Conservation (phyloP, 768 basidiomycete species). For the Pisolithus marmoratus region DNA sequence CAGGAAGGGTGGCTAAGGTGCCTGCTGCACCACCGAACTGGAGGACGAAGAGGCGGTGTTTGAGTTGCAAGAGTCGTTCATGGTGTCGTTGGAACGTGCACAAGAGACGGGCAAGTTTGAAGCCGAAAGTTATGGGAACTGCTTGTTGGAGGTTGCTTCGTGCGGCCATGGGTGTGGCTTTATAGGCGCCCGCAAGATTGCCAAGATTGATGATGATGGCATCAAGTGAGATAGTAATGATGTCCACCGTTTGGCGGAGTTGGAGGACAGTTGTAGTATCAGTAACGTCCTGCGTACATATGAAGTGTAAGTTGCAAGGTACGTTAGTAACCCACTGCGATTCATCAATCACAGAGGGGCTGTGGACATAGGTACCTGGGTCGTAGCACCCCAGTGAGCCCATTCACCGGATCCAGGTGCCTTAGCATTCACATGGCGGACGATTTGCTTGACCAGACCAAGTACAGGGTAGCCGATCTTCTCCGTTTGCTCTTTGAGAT, state of each 20-base stretch:
- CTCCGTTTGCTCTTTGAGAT: conserved; percentile 35
- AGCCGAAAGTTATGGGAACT: conserved; percentile 43
- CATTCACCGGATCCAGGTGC: conserved; percentile 38
- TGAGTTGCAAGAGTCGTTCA: conserved; percentile 32
- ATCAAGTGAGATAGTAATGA: conserved; percentile 26
- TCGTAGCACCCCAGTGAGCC: conserved; percentile 45
- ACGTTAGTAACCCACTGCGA: neutral
- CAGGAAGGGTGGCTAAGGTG: conserved; percentile 39
- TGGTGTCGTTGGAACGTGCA: conserved; percentile 39
- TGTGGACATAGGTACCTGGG: conserved; percentile 29
- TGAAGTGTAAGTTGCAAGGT: neutral
- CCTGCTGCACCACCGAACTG: conserved; percentile 44
- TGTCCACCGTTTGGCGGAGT: conserved; percentile 33
- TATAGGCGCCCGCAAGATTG: conserved; percentile 26
- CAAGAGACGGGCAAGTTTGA: conserved; percentile 40
- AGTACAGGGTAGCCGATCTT: conserved; percentile 42
- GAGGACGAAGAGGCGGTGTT: conserved; percentile 33
- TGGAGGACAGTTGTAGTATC: conserved; percentile 42
- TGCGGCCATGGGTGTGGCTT: conserved; percentile 38
- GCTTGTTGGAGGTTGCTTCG: conserved; percentile 46
- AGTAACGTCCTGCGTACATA: conserved; percentile 36
- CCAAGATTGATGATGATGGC: conserved; percentile 26
- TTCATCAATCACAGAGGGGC: neutral
- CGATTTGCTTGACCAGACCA: conserved; percentile 40
- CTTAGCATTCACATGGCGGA: conserved; percentile 30